Percentiles rank a stretch among this genome's conserved stretches.
These are phyloP conservation scores for Paspalum vaginatum DNA, from an alignment of 176 grass and related monocot genomes.

Conservation along the genomic window DNA sequence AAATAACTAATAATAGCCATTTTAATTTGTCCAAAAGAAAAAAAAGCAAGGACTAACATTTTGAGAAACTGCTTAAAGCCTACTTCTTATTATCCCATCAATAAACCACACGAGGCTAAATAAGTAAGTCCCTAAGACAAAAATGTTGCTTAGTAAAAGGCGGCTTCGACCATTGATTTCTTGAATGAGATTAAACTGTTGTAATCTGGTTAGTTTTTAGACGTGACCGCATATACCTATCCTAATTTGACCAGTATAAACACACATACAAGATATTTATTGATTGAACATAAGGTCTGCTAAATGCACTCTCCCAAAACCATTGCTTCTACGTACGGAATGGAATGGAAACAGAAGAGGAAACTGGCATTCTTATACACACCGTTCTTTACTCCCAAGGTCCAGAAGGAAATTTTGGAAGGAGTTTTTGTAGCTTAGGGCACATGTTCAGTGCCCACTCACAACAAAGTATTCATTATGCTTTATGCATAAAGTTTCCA, in stretches of 20 bases:
- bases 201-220: no score
- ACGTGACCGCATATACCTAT: no score
- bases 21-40: neutral
- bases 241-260: no score
- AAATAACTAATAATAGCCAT: neutral
- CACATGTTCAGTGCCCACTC: no score
- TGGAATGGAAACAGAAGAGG: no score
- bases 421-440: no score
- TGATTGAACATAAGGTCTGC: no score
- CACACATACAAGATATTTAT: no score
- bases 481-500: no score
- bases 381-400: constrained; percentile 2
- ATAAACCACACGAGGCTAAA: neutral
- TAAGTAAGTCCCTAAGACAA: neutral
- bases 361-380: no score
- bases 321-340: neutral
- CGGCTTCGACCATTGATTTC: neutral
- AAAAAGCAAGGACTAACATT: neutral
- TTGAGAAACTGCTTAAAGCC: neutral
- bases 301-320: neutral
- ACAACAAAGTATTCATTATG: no score
- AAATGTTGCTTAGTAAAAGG: neutral
- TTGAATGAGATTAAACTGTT: neutral
- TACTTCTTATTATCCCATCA: neutral
- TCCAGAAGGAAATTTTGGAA: neutral